These are phyloP conservation scores for Penicillium sclerotiorum DNA, from an alignment of 2,329 filamentous ascomycete genomes.

Conservation along the genomic window DNA sequence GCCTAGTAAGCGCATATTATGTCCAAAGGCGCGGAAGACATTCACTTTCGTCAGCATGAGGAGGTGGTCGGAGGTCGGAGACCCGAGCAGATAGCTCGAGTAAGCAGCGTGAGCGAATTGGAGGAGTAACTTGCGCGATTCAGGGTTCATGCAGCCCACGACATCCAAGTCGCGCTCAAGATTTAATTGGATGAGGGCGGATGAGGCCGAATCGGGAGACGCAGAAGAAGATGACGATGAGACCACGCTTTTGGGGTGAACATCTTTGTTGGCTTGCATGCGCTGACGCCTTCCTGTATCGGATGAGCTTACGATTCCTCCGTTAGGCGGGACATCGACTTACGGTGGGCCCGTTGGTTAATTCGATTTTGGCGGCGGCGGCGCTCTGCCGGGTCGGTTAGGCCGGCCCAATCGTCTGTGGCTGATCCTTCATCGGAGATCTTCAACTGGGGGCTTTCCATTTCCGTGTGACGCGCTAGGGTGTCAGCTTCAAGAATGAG, in stretches of 20 bases:
- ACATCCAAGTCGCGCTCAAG: not conserved
- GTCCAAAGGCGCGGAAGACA: constrained; percentile 36
- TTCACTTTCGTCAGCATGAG: constrained; percentile 39
- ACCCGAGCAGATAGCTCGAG: constrained; percentile 28
- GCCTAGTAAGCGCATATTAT: constrained; percentile 34
- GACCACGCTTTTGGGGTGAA: constrained; percentile 16
- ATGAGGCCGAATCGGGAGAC: no score
- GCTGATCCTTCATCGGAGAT: constrained; percentile 1
- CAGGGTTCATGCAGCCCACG: constrained; percentile 2
- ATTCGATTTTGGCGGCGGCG: constrained; percentile 34
- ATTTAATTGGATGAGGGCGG: not conserved
- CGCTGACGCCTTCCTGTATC: constrained; percentile 27
- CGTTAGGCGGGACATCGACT: not conserved
- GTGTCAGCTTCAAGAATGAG: constrained; percentile 5
- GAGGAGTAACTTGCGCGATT: constrained; percentile 9
- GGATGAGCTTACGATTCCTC: not conserved
- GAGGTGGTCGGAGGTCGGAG: constrained; percentile 35
- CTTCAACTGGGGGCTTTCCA: constrained; percentile 7
- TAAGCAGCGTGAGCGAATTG: constrained; percentile 26
- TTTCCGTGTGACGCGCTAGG: not conserved
- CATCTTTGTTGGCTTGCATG: constrained; percentile 11
- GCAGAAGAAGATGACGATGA: constrained; percentile 3
- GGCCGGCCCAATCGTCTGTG: constrained; percentile 29
- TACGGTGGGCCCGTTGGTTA: constrained; percentile 35
- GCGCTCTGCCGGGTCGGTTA: constrained; percentile 30